Conservation (phyloP, 2,329 filamentous ascomycete genomes). For the Chrysoporthe austroafricana region DNA sequence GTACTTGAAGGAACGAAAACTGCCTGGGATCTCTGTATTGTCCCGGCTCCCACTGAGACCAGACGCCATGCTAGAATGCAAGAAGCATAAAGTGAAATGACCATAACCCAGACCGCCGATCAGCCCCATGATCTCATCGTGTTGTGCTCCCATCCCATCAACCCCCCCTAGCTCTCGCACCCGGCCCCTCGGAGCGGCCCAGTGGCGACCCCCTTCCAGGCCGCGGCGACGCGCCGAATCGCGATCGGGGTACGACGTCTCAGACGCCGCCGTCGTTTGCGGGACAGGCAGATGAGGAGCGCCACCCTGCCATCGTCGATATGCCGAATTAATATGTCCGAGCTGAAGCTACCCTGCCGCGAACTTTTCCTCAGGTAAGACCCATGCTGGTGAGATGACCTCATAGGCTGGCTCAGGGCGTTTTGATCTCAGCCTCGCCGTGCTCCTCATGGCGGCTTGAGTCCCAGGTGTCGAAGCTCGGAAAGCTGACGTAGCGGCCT, state of each 20-base stretch:
- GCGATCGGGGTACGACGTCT: not conserved
- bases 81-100: not conserved
- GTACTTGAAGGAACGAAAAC: constrained; percentile 5
- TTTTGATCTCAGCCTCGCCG: constrained; percentile 41
- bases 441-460: constrained; percentile 48
- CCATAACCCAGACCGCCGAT: constrained; percentile 13
- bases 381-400: constrained; percentile 13
- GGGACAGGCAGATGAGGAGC: constrained; percentile 5
- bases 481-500: constrained; percentile 73
- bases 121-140: constrained; percentile 26
- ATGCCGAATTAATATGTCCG: not conserved
- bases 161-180: not conserved
- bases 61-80: constrained; percentile 26
- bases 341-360: not conserved
- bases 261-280: constrained; percentile 5
- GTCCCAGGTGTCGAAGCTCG: constrained; percentile 72
- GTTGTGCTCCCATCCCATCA: not conserved
- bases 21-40: constrained; percentile 20
- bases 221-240: not conserved
- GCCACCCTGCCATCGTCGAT: not conserved
- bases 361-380: constrained; percentile 1
- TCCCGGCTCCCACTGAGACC: constrained; percentile 18
- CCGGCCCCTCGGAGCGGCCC: constrained; percentile 4
- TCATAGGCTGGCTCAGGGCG: constrained; percentile 34
- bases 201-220: not conserved